A percentile compares a stretch with the other conserved stretches of the same genome.
These are phyloP conservation scores for Ascomycota sp. DNA, from an alignment of 2,329 filamentous ascomycete genomes.

Conservation along the genomic window DNA sequence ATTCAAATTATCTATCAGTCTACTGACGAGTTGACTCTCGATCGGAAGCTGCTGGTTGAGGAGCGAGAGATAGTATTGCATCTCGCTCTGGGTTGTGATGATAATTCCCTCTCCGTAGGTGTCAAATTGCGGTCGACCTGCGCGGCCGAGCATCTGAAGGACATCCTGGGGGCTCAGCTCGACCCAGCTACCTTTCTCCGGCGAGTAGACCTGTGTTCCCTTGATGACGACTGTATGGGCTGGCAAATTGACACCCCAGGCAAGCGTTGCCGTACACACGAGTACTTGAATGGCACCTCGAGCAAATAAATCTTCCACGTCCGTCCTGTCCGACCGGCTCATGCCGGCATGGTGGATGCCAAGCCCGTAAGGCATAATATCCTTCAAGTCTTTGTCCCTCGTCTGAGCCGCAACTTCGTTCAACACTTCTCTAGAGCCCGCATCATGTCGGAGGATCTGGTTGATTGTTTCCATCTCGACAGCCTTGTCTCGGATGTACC, in stretches of 20 bases:
- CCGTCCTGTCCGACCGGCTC: slow-evolving; percentile 80
- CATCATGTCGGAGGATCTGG: slow-evolving; percentile 80
- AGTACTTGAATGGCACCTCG: slow-evolving; percentile 84
- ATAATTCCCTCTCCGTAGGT: slow-evolving; percentile 97
- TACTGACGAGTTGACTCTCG: slow-evolving; percentile 85
- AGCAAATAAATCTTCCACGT: slow-evolving; percentile 84
- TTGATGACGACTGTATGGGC: slow-evolving; percentile 98
- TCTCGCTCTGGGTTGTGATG: slow-evolving; percentile 82
- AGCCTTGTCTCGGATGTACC: slow-evolving; percentile 88
- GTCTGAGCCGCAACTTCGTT: slow-evolving; percentile 65
- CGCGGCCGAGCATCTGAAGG: slow-evolving; percentile 93
- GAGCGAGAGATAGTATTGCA: slow-evolving; percentile 90
- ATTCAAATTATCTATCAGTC: slow-evolving; percentile 85
- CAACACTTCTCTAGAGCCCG: slow-evolving; percentile 71
- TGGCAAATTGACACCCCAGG: slow-evolving; percentile 95
- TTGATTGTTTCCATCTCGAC: slow-evolving; percentile 94
- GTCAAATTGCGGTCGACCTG: slow-evolving; percentile 86
- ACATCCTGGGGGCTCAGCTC: slow-evolving; percentile 94
- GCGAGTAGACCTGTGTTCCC: slow-evolving; percentile 91
- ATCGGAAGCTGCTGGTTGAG: slow-evolving; percentile 95
- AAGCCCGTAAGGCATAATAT: slow-evolving; percentile 84
- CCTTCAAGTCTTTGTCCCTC: slow-evolving; percentile 72
- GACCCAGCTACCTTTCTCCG: slow-evolving; percentile 96
- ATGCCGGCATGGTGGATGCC: slow-evolving; percentile 97
- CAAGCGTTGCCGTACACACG: slow-evolving; percentile 90